phyloP scores from a whole-genome alignment of 1,139 yeast genomes.

The Candida sp. region DNA sequence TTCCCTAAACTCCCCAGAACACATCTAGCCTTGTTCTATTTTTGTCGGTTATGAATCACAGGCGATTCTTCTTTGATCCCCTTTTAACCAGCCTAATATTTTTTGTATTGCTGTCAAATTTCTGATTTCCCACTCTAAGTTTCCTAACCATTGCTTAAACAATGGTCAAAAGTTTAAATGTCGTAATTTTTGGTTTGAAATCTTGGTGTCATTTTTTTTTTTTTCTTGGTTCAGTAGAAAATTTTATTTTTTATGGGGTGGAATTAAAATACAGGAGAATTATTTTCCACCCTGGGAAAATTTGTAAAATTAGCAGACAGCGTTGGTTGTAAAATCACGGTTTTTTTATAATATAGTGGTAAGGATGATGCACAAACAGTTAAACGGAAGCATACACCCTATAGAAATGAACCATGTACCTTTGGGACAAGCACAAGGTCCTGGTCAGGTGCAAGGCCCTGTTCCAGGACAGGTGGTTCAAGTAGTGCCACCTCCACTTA shows the following conservation, averaged over 20 bases:
- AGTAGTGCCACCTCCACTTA: slow-evolving; percentile 2
- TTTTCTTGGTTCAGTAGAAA: too few species aligned
- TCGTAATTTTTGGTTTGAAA: not conserved
- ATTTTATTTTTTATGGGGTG: not conserved
- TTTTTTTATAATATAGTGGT: too few species aligned
- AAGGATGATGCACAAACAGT: slow-evolving; percentile 3
- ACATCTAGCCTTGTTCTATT: too few species aligned
- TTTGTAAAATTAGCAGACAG: not conserved
- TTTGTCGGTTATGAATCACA: too few species aligned
- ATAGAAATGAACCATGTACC: not conserved
- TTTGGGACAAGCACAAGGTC: not conserved
- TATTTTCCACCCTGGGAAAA: not conserved
- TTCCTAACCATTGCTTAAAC: too few species aligned
- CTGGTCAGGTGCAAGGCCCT: not conserved
- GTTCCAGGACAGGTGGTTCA: slow-evolving; percentile 3
- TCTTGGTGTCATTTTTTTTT: not conserved
- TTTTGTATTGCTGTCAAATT: too few species aligned
- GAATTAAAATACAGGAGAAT: not conserved
- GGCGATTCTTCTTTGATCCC: too few species aligned
- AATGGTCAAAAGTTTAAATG: not conserved
- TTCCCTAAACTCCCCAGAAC: too few species aligned
- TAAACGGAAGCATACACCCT: slow-evolving; percentile 1
- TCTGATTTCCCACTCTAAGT: too few species aligned
- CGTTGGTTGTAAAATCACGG: too few species aligned
- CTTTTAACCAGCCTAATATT: too few species aligned